Base-by-base conservation (phyloP, 2,329 filamentous ascomycete genomes). In the Ceratocystis cubensis region DNA sequence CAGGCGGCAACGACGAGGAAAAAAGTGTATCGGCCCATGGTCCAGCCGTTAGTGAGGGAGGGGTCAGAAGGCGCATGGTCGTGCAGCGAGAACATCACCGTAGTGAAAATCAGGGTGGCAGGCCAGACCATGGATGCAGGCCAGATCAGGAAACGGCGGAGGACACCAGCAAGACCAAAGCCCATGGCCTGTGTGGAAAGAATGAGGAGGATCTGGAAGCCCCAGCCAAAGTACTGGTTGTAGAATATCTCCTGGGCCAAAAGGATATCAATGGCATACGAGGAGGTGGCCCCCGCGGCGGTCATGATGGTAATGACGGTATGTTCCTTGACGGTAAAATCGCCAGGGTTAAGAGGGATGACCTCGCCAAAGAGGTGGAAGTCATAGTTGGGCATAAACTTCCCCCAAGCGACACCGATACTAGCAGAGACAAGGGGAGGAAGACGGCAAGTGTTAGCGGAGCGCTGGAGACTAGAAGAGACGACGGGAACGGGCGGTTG, bases 61-160 rank as follows among this genome's bases (percentile, higher is more conserved):
- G 81, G 79, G 69, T 82, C 77, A 5, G 78, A 77, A 15, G 73
- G 73, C 2, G 76, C 75, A 70, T 79, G 77, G 67, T 79, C 77
- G 70, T 79, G 78, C 50, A 79, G 75, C 48, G 76, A 79, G 69
- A 78, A 76, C 71, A 84, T 79, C 46, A 84, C 74, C 1, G 80
- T 79, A 15, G 78, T 79, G 69, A 80, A 82, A 67, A 82, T 81
- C 13, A 84, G 73, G 22, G 80, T 80, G 62, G 78, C 77, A 0
- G 82, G 82, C 81, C 82, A 84, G 50, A 84, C 78, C 81, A 84
- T 83, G 48, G 81, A 78, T 10, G 82, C 79, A 15, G 80, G 82
- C 72, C 76, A 79, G 61, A 81, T 78, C 46, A 84, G 75, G 74
- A 81, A 84, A 53, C 79, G 78, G 20, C 81, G 77, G 25, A 79